These are phyloP conservation scores for Ophiosphaerella narmari DNA, from an alignment of 2,329 filamentous ascomycete species.

Conservation along the genomic window DNA sequence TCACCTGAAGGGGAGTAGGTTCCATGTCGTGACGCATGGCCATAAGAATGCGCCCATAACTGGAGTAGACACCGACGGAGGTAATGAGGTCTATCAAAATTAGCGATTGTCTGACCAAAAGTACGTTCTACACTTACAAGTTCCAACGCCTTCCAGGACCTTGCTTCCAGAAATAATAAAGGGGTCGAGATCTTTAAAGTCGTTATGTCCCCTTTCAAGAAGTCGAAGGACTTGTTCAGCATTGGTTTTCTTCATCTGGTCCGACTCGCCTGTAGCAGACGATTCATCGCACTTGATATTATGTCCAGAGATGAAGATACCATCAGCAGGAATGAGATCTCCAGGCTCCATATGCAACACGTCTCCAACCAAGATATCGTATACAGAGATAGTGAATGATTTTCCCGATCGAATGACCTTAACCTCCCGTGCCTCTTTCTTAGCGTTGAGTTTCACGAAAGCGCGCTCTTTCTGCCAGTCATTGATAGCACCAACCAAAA, in stretches of 20 bases:
- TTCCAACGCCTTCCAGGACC: slow-evolving; percentile 74
- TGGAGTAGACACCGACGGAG: slow-evolving; percentile 73
- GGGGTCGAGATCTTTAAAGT: slow-evolving; percentile 70
- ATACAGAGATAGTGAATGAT: slow-evolving; percentile 66
- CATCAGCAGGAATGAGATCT: slow-evolving; percentile 71
- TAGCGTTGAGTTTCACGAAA: slow-evolving; percentile 78
- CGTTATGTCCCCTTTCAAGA: slow-evolving; percentile 63
- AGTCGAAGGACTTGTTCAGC: slow-evolving; percentile 68
- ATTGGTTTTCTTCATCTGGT: slow-evolving; percentile 68
- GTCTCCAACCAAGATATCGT: slow-evolving; percentile 70
- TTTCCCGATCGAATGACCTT: slow-evolving; percentile 77
- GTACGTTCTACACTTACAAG: slow-evolving; percentile 52
- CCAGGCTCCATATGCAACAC: slow-evolving; percentile 70
- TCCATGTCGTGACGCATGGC: slow-evolving; percentile 75
- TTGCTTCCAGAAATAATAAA: slow-evolving; percentile 87
- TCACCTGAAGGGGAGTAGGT: slow-evolving; percentile 76
- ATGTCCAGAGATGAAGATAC: slow-evolving; percentile 67
- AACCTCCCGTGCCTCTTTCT: slow-evolving; percentile 74
- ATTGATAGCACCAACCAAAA: slow-evolving; percentile 75
- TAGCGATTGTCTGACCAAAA: background rate
- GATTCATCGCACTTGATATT: slow-evolving; percentile 72
- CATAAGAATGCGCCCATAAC: slow-evolving; percentile 76
- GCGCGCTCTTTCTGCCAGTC: slow-evolving; percentile 83
- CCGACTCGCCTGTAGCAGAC: slow-evolving; percentile 72
- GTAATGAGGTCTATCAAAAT: slow-evolving; percentile 61